Evolutionary conservation across 345 rosid species (phyloP).

Genomic region (Reutealis trisperma): DNA sequence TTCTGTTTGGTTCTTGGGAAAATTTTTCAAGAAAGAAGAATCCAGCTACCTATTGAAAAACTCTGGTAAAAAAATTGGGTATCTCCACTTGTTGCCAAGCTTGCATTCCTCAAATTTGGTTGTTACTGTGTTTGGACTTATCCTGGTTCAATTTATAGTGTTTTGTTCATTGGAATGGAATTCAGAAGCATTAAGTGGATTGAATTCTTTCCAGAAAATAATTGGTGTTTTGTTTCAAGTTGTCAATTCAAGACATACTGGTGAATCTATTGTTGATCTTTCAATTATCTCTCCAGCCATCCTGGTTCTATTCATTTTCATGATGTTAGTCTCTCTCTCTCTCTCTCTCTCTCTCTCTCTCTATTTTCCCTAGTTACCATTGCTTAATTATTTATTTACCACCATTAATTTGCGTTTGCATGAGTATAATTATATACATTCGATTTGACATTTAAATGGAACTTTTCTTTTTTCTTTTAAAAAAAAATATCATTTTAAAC

Average conservation of each 20-base stretch:
- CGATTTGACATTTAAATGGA: no score
- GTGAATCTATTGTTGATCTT: conserved; percentile 61
- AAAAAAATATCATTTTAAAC: no score
- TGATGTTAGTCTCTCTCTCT: conserved; percentile 59
- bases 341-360: conserved; percentile 18
- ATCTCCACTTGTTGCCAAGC: conserved; percentile 43
- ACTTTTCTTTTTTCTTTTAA: no score
- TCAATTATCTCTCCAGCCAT: conserved; percentile 55
- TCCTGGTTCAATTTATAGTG: conserved; percentile 37
- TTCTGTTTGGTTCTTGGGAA: conserved; percentile 40
- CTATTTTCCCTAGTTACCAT: not conserved
- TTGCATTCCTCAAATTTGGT: conserved; percentile 31
- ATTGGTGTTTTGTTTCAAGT: conserved; percentile 48
- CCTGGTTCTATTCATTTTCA: conserved; percentile 53
- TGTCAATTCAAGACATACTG: conserved; percentile 54
- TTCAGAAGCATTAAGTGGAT: conserved; percentile 37
- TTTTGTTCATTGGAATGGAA: conserved; percentile 57
- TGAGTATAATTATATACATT: no score
- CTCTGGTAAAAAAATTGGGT: conserved; percentile 31
- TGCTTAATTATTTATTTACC: not conserved
- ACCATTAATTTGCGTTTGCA: not conserved
- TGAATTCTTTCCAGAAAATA: conserved; percentile 42
- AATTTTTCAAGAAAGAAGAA: conserved; percentile 36
- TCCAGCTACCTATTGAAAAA: conserved; percentile 43
- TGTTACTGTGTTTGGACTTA: conserved; percentile 45